Conservation (phyloP, 176 grass and related monocot species). For the Raddia distichophylla region DNA sequence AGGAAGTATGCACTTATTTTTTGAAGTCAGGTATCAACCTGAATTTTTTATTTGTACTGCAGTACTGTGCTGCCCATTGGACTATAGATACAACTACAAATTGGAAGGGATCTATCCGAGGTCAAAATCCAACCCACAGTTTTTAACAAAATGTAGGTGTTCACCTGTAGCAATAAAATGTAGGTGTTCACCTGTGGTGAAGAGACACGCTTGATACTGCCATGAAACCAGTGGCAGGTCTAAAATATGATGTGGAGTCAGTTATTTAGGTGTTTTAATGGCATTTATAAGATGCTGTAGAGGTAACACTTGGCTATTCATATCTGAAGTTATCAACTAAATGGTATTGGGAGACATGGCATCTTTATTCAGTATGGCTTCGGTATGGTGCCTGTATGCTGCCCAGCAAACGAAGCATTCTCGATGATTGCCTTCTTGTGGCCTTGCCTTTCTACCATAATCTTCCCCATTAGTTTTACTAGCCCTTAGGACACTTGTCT, state of each 20-base stretch:
- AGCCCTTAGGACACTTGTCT: not conserved
- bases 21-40: not conserved
- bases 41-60: not conserved
- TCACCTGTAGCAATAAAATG: not conserved
- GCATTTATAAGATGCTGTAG: not conserved
- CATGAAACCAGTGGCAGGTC: not conserved
- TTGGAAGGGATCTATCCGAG: not conserved
- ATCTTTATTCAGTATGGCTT: not conserved
- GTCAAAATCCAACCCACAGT: not conserved
- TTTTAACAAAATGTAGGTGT: not conserved
- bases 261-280: not conserved
- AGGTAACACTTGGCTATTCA: not conserved
- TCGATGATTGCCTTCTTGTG: too few relatives aligned
- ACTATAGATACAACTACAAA: not conserved
- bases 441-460: too few relatives aligned
- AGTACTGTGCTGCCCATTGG: not conserved
- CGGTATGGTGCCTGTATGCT: not conserved
- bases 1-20: not conserved
- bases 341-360: not conserved
- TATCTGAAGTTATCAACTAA: slow-evolving; percentile 8
- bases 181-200: not conserved
- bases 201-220: not conserved
- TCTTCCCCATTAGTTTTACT: not conserved
- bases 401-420: too few relatives aligned
- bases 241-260: not conserved